A percentile compares a stretch with the other conserved stretches of the same genome.
phyloP scores from a whole-genome alignment of 331 rosid species.

The Spiraea crenata region DNA sequence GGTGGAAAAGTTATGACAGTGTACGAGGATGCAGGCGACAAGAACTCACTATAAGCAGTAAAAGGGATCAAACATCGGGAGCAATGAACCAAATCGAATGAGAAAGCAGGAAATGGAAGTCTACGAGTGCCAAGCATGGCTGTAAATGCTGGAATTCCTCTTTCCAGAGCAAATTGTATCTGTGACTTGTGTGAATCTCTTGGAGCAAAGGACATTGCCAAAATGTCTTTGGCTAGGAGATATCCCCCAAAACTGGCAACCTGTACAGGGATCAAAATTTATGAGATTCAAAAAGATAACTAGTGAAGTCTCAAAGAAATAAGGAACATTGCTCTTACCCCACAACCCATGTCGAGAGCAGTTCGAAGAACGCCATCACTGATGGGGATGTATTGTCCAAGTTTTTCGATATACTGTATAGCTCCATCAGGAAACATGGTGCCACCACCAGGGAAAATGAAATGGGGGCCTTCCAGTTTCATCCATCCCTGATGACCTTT shows the following conservation, averaged over 20 bases:
- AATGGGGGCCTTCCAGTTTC: slow-evolving; percentile 82
- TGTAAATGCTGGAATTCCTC: slow-evolving; percentile 98
- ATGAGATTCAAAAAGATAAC: slow-evolving; percentile 10
- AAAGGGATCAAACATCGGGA: slow-evolving; percentile 94
- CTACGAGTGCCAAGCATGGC: slow-evolving; percentile 98
- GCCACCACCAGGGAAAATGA: slow-evolving; percentile 99
- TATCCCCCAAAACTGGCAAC: slow-evolving; percentile 99
- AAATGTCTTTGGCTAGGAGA: slow-evolving; percentile 65
- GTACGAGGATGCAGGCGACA: slow-evolving; percentile 14
- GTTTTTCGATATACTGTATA: slow-evolving; percentile 84
- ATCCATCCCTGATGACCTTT: slow-evolving; percentile 99
- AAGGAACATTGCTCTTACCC: slow-evolving; percentile 55
- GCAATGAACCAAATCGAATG: slow-evolving; percentile 90
- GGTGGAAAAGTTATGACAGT: not conserved
- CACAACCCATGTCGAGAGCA: slow-evolving; percentile 99
- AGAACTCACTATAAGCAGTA: slow-evolving; percentile 87
- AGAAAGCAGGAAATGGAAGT: slow-evolving; percentile 93
- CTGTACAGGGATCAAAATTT: slow-evolving; percentile 42
- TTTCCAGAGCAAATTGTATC: slow-evolving; percentile 93
- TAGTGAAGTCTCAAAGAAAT: slow-evolving; percentile 20
- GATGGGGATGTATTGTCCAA: slow-evolving; percentile 86
- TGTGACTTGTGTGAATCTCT: slow-evolving; percentile 98
- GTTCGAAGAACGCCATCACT: slow-evolving; percentile 70
- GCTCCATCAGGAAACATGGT: slow-evolving; percentile 99
- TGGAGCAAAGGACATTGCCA: slow-evolving; percentile 93